phyloP scores from a whole-genome alignment of 164 flowering plant genomes.

The Sextonia rubra region DNA sequence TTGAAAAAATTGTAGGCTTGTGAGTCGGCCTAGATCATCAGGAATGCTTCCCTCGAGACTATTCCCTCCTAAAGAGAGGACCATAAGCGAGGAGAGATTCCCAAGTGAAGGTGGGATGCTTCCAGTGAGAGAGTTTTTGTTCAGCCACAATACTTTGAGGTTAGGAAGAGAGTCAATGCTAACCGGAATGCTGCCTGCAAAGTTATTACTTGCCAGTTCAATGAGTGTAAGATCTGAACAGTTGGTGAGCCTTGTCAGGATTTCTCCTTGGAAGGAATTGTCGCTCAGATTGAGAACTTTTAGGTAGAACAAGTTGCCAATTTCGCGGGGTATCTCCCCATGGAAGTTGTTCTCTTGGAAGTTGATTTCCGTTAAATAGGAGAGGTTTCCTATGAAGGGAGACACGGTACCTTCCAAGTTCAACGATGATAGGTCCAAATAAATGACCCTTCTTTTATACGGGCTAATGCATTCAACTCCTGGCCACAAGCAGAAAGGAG shows the following conservation, averaged over 20 bases:
- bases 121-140: slow-evolving; percentile 29
- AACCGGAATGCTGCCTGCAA: slow-evolving; percentile 34
- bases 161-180: slow-evolving; percentile 23
- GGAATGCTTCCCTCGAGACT: slow-evolving; percentile 33
- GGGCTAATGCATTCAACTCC: slow-evolving; percentile 1
- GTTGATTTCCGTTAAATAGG: not conserved
- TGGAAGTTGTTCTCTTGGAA: not conserved
- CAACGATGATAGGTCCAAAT: not conserved
- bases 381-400: not conserved
- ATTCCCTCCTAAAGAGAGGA: slow-evolving; percentile 19
- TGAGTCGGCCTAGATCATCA: slow-evolving; percentile 20
- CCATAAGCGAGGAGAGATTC: slow-evolving; percentile 32
- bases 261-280: slow-evolving; percentile 28
- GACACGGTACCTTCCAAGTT: not conserved
- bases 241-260: slow-evolving; percentile 27
- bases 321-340: not conserved
- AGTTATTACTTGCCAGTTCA: slow-evolving; percentile 21
- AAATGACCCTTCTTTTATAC: not conserved
- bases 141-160: slow-evolving; percentile 23
- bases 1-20: slow-evolving; percentile 23
- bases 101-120: slow-evolving; percentile 31
- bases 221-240: slow-evolving; percentile 21
- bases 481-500: not conserved
- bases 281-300: slow-evolving; percentile 22
- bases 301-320: slow-evolving; percentile 10